Percentiles rank a stretch among this genome's conserved stretches.
phyloP scores from a whole-genome alignment of 176 grass and related monocot genomes.

The Bolboschoenus planiculmis region DNA sequence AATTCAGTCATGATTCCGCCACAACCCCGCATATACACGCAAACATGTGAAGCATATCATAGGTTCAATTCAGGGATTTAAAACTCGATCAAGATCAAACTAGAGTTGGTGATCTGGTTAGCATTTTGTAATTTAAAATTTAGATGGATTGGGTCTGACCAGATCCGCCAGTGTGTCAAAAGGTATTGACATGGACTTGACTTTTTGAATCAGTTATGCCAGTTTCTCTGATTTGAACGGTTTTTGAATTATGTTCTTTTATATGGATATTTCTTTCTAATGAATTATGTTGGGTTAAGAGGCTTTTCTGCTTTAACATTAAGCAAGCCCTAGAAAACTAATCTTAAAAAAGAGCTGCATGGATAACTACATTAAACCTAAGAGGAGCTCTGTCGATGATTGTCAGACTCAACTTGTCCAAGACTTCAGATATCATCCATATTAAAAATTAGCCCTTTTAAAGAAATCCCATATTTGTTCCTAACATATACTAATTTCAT shows the following conservation, averaged over 20 bases:
- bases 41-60: background rate
- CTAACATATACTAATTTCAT: background rate
- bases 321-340: background rate
- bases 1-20: background rate
- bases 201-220: background rate
- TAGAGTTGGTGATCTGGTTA: background rate
- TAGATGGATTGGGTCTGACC: background rate
- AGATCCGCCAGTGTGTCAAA: background rate
- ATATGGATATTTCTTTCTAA: background rate
- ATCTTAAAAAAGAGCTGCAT: background rate
- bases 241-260: background rate
- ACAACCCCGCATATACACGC: background rate
- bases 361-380: background rate
- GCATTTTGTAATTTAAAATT: conserved; percentile 1
- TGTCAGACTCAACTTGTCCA: background rate
- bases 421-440: background rate
- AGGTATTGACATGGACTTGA: background rate
- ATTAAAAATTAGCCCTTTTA: background rate
- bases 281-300: background rate
- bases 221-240: background rate
- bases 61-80: background rate
- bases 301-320: background rate
- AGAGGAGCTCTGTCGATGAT: background rate
- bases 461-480: background rate
- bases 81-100: background rate